phyloP scores from a whole-genome alignment of 768 basidiomycete genomes.

The Tylopilus intermedius region DNA sequence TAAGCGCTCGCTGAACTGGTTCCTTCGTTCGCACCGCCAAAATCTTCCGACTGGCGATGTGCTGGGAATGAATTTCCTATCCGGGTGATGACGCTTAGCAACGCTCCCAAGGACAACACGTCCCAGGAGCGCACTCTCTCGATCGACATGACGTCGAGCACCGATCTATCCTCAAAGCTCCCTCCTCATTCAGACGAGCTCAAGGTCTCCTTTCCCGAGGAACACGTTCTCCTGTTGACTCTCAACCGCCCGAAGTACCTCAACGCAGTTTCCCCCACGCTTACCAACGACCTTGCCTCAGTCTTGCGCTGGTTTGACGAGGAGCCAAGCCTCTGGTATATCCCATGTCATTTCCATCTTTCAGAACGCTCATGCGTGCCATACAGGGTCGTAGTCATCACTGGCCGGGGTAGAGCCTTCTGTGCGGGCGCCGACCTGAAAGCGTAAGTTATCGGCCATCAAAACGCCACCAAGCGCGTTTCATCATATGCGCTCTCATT shows the following conservation, averaged over 20 bases:
- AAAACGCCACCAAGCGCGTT: background rate
- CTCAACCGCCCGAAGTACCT: constrained; percentile 66
- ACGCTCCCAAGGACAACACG: background rate
- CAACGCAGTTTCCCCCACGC: constrained; percentile 67
- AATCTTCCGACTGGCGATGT: background rate
- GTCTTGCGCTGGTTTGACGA: constrained; percentile 71
- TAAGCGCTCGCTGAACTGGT: background rate
- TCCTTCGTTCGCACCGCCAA: background rate
- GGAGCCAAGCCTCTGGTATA: constrained; percentile 68
- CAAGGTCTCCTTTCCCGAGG: constrained; percentile 38
- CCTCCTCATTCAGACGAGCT: constrained; percentile 35
- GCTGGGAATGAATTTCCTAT: constrained; percentile 10
- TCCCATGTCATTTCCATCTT: background rate
- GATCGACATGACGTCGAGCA: constrained; percentile 1
- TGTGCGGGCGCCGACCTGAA: constrained; percentile 80
- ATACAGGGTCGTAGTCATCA: constrained; percentile 67
- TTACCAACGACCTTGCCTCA: constrained; percentile 47
- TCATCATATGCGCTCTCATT: background rate
- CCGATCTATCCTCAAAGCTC: background rate
- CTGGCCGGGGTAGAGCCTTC: constrained; percentile 68
- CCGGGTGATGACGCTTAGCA: background rate
- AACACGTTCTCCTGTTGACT: constrained; percentile 51
- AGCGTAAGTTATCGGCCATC: constrained; percentile 41
- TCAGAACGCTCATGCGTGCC: background rate
- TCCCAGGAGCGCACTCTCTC: background rate